These are phyloP conservation scores for Tulasnella sp. DNA, from an alignment of 768 basidiomycete genomes.

Conservation along the genomic window DNA sequence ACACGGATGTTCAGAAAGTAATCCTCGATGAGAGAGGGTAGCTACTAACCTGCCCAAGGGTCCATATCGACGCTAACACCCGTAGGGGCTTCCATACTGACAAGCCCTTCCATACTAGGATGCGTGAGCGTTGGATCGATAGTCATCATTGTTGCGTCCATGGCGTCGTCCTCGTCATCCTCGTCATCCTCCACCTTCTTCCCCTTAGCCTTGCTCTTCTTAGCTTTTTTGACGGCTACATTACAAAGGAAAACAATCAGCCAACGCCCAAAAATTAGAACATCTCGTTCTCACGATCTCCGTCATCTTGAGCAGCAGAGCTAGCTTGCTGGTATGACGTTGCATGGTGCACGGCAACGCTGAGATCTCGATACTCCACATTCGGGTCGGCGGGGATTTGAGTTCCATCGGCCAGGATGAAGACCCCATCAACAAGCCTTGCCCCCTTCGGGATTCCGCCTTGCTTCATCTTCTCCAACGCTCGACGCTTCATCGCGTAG, in stretches of 20 bases:
- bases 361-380: slow-evolving; percentile 5
- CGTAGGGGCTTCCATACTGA: background rate
- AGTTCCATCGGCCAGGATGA: slow-evolving; percentile 10
- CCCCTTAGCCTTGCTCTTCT: background rate
- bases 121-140: background rate
- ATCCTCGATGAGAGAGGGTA: background rate
- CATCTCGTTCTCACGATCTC: background rate
- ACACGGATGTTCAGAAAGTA: background rate
- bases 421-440: slow-evolving; percentile 1
- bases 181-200: slow-evolving; percentile 1
- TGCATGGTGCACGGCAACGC: background rate
- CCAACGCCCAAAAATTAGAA: background rate
- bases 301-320: slow-evolving; percentile 1
- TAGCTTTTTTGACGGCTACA: background rate
- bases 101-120: background rate
- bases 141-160: background rate
- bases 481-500: slow-evolving; percentile 11
- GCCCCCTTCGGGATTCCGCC: slow-evolving; percentile 12
- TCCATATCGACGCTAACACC: slow-evolving; percentile 9
- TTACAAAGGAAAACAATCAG: background rate
- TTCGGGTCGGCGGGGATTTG: slow-evolving; percentile 12
- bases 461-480: slow-evolving; percentile 15
- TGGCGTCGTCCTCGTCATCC: slow-evolving; percentile 9
- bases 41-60: slow-evolving; percentile 1
- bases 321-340: background rate